These are phyloP conservation scores for Suillus subalutaceus DNA, from an alignment of 768 basidiomycete species.

Conservation along the genomic window DNA sequence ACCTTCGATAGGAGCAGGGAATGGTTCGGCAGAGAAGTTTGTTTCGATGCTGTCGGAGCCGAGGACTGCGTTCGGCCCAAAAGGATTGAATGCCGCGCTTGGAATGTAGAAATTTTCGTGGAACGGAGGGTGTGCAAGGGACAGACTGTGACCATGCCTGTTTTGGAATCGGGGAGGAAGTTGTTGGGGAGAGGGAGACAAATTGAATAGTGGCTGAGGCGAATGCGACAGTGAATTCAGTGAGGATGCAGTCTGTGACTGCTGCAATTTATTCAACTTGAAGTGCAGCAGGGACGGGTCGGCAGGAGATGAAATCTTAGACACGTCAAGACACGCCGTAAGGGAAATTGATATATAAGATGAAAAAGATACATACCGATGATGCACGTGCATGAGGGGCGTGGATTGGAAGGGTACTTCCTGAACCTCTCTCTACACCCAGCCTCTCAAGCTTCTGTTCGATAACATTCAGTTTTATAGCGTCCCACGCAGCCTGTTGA, in stretches of 20 bases:
- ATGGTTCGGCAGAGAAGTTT: conserved; percentile 26
- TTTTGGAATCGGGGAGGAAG: conserved; percentile 46
- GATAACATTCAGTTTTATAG: conserved; percentile 67
- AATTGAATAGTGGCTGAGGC: conserved; percentile 60
- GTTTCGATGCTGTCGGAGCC: conserved; percentile 51
- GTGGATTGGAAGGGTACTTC: conserved; percentile 57
- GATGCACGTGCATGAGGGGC: conserved; percentile 83
- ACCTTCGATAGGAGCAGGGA: conserved; percentile 27
- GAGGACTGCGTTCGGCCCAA: conserved; percentile 58
- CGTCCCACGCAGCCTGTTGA: conserved; percentile 71
- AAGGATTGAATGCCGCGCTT: conserved; percentile 59
- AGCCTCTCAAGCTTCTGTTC: conserved; percentile 82
- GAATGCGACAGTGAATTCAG: conserved; percentile 62
- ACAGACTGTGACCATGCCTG: conserved; percentile 75
- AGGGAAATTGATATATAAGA: conserved; percentile 21
- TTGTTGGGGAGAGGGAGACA: conserved; percentile 54
- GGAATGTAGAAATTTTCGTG: conserved; percentile 39
- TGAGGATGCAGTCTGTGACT: conserved; percentile 58
- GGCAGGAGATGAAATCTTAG: conserved; percentile 87
- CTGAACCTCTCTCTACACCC: conserved; percentile 70
- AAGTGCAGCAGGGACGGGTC: conserved; percentile 81
- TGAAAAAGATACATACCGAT: conserved; percentile 58
- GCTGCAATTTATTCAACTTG: conserved; percentile 84
- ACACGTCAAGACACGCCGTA: conserved; percentile 10
- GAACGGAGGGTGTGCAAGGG: conserved; percentile 58